Evolutionary conservation across 345 rosid species (phyloP), one percentile per base, ranked within the genome.

Genomic region (Eucalyptus polyanthemos): DNA sequence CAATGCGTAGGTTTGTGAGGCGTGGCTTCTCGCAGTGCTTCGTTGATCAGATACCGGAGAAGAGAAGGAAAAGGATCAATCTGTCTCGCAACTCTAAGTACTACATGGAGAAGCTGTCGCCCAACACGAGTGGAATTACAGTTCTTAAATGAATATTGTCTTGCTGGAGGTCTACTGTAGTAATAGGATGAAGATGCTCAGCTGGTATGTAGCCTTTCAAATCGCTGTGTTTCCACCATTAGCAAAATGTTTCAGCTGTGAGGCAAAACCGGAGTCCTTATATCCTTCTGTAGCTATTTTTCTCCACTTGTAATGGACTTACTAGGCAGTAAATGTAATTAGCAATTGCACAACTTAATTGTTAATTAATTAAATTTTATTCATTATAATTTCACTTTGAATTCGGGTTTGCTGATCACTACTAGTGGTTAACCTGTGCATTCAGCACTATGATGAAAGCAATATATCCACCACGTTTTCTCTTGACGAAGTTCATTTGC

Each of bases 11-110:
- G 98, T 96, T 96, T 88, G 95, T 93, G 54, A 93, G 98, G 87
- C 97, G 99, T 0, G 99, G 98, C 76, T 97, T 97, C 93, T 69
- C 91, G 15, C 97, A 97, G 90, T 96, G 99, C 88, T 92, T 95
- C 25, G 93, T 97, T 50, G 95, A 97, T 86, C 86, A 89, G 93
- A 92, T 97, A 91, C 99, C 98, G 0, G 95, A 93, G 50, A 90
- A 90, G 91, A 97, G 95, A 92, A 92, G 97, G 92, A 93, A 90
- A 93, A 95, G 88, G 91, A 97, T 97, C 91, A 95, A 97, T 93
- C 94, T 94, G 42, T 95, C 97, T 6, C 95, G 99, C 6, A 95
- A 91, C 53, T 97, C 98, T 1, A 97, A 97, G 92, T 97, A 97
- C 91, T 97, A 96, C 90, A 94, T 90, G 93, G 96, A 97, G 94